A percentile compares a stretch with the other conserved stretches of the same genome.
These are phyloP conservation scores for Noccaea bulbosa DNA, from an alignment of 345 rosid species.

Conservation along the genomic window DNA sequence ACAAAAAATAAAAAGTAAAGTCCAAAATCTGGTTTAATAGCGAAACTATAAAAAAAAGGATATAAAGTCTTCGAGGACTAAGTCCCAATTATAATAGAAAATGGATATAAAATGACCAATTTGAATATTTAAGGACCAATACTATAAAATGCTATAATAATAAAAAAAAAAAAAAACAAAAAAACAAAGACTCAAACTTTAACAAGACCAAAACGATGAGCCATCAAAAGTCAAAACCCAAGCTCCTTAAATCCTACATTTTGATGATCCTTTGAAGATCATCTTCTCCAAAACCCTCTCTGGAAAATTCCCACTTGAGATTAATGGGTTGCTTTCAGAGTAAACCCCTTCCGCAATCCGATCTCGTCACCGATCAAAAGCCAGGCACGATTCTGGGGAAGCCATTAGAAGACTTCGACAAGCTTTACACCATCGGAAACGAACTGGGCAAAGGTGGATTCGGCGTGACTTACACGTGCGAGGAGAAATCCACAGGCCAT, in stretches of 20 bases:
- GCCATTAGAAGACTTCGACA: conserved; percentile 61
- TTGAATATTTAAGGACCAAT: too few relatives aligned
- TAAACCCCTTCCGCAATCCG: not conserved
- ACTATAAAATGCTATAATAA: not conserved
- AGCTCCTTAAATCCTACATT: not conserved
- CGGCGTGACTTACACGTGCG: conserved; percentile 65
- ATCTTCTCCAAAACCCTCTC: not conserved
- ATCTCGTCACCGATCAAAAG: not conserved
- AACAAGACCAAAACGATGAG: not conserved
- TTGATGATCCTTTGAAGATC: not conserved
- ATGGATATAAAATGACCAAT: too few relatives aligned
- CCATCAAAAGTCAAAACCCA: not conserved
- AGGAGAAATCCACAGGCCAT: conserved; percentile 60
- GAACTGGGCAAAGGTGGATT: conserved; percentile 74
- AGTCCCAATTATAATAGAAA: too few relatives aligned
- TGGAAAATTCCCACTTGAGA: not conserved
- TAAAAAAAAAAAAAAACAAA: not conserved
- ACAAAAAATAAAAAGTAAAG: too few relatives aligned
- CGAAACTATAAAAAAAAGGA: too few relatives aligned
- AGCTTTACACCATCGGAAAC: conserved; percentile 51
- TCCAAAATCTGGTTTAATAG: too few relatives aligned
- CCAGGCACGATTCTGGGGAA: conserved; percentile 56
- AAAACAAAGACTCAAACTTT: not conserved
- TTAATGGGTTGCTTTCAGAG: conserved; percentile 20
- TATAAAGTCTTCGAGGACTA: too few relatives aligned